phyloP scores from a whole-genome alignment of 257 asterid genomes.

The Solanum chmielewskii region DNA sequence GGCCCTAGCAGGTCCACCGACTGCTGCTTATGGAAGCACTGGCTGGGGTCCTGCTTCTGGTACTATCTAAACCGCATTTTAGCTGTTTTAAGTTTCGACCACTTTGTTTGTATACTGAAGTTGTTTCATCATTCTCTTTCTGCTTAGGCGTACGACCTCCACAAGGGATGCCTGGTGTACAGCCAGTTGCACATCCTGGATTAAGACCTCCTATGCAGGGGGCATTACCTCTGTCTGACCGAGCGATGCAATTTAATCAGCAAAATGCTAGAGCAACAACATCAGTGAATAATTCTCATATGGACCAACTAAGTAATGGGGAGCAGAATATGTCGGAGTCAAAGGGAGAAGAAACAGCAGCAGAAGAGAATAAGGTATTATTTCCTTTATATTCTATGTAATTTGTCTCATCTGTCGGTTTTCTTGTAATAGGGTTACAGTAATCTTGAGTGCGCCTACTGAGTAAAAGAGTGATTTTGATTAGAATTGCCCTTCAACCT shows the following conservation, averaged over 20 bases:
- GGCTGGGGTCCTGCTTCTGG: slow-evolving; percentile 67
- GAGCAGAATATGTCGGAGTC: slow-evolving; percentile 23
- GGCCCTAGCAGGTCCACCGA: slow-evolving; percentile 80
- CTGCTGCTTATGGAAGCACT: slow-evolving; percentile 41
- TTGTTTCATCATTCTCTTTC: background rate
- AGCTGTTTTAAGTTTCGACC: background rate
- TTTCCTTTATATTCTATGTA: background rate
- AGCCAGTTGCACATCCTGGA: slow-evolving; percentile 43
- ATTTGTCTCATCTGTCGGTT: background rate
- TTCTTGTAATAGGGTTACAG: background rate
- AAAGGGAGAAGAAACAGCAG: slow-evolving; percentile 40
- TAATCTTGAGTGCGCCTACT: background rate
- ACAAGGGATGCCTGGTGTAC: slow-evolving; percentile 50
- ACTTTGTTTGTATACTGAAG: background rate
- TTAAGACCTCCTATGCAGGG: slow-evolving; percentile 63
- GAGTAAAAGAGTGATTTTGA: background rate
- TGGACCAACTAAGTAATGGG: slow-evolving; percentile 46
- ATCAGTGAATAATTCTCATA: slow-evolving; percentile 30
- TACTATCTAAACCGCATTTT: slow-evolving; percentile 11
- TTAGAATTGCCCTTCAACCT: background rate
- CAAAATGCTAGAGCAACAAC: slow-evolving; percentile 32
- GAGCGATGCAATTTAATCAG: slow-evolving; percentile 51
- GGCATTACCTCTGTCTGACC: slow-evolving; percentile 44
- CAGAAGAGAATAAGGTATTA: slow-evolving; percentile 46
- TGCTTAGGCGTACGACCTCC: slow-evolving; percentile 57